A percentile compares a stretch with the other conserved stretches of the same genome.
phyloP scores from a whole-genome alignment of 805 yeast genomes.

The Suhomyces canberraensis region DNA sequence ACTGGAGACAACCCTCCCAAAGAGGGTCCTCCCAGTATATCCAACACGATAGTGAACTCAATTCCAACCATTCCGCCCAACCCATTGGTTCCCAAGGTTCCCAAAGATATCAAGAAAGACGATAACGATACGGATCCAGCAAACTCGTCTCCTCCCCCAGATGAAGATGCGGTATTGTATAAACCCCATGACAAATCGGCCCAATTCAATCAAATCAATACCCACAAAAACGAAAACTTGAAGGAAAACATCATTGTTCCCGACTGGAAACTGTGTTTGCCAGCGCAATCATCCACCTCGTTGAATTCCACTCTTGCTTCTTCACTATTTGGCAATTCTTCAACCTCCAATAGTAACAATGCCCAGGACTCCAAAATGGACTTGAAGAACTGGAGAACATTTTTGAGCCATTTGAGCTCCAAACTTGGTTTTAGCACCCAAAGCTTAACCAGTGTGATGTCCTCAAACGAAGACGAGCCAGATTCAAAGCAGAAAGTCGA shows the following conservation, averaged over 20 bases:
- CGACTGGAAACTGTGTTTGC: constrained; percentile 38
- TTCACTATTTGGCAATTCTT: constrained; percentile 22
- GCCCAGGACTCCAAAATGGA: constrained; percentile 23
- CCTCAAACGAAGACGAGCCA: constrained; percentile 8
- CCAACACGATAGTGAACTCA: constrained; percentile 32
- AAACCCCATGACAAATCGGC: constrained; percentile 40
- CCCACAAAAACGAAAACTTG: constrained; percentile 43
- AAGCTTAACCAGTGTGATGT: constrained; percentile 24
- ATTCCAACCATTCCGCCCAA: constrained; percentile 24
- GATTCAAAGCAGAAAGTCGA: constrained; percentile 16
- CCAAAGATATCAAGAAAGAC: neutral
- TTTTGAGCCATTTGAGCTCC: constrained; percentile 31
- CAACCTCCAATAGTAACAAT: constrained; percentile 21
- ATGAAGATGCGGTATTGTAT: constrained; percentile 43
- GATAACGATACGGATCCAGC: neutral
- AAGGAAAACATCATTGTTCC: constrained; percentile 41
- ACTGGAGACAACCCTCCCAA: constrained; percentile 7
- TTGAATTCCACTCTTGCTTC: constrained; percentile 16
- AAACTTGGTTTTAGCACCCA: constrained; percentile 34
- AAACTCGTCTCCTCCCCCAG: constrained; percentile 5
- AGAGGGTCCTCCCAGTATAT: constrained; percentile 10
- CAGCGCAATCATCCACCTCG: constrained; percentile 19
- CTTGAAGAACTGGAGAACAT: constrained; percentile 34
- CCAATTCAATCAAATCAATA: constrained; percentile 40
- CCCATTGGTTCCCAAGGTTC: neutral